Evolutionary conservation across 1,284 basidiomycete species (phyloP).

Genomic region (Schizophyllum amplum): DNA sequence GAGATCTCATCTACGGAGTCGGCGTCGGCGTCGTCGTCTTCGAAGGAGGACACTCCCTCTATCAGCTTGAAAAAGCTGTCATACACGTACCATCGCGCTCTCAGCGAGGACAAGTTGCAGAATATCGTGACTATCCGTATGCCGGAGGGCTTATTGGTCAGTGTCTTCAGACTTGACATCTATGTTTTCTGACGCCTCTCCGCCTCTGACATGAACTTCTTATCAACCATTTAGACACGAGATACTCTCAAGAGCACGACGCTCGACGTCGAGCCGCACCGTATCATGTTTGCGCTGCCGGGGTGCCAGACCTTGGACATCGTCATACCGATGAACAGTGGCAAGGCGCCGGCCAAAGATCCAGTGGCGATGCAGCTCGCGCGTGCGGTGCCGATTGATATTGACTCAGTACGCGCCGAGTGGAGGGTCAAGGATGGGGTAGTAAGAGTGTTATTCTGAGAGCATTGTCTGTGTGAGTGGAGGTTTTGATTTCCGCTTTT

Average conservation of each 20-base stretch:
- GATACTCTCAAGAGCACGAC: slow-evolving; percentile 34
- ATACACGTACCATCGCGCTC: slow-evolving; percentile 7
- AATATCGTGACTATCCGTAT: slow-evolving; percentile 8
- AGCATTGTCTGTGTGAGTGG: not conserved
- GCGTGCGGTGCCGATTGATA: slow-evolving; percentile 45
- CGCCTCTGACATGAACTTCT: too few relatives aligned
- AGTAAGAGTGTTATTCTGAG: not conserved
- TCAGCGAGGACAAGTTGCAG: slow-evolving; percentile 7
- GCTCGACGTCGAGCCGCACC: slow-evolving; percentile 53
- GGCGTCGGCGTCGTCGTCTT: too few relatives aligned
- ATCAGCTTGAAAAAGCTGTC: not conserved
- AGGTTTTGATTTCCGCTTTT: not conserved
- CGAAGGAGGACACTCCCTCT: slow-evolving; percentile 1
- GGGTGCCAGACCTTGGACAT: slow-evolving; percentile 42
- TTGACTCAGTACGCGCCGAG: slow-evolving; percentile 53
- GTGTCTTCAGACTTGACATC: too few relatives aligned
- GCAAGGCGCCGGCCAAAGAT: slow-evolving; percentile 30
- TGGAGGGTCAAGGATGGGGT: slow-evolving; percentile 47
- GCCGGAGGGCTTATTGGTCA: slow-evolving; percentile 7
- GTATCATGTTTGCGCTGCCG: slow-evolving; percentile 45
- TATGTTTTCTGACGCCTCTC: too few relatives aligned
- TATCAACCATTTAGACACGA: slow-evolving; percentile 35
- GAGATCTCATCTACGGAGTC: slow-evolving; percentile 25
- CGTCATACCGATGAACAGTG: slow-evolving; percentile 42
- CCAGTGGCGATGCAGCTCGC: slow-evolving; percentile 36